Conservation (phyloP, 306 rosid genomes). For the Acacia acuminata region DNA sequence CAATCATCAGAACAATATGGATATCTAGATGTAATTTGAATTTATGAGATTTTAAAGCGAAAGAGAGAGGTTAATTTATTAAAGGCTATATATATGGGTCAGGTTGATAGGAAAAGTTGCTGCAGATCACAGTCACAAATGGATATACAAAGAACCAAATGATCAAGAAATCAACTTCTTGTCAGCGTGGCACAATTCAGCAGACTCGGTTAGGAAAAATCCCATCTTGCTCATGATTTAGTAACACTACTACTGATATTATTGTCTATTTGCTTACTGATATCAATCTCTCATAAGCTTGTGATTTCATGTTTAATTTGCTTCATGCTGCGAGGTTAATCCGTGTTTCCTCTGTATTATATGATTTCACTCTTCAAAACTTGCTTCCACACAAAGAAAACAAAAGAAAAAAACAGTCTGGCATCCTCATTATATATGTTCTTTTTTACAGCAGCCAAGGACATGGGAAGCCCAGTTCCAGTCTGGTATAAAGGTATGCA, state of each 20-base stretch:
- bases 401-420: neutral
- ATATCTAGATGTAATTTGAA: neutral
- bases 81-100: constrained; percentile 9
- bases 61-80: neutral
- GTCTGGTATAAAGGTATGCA: constrained; percentile 78
- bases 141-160: constrained; percentile 91
- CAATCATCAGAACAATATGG: neutral
- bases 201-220: constrained; percentile 68
- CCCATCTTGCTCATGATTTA: neutral
- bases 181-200: constrained; percentile 95
- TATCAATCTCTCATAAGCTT: neutral
- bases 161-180: constrained; percentile 92
- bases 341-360: neutral
- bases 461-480: constrained; percentile 99
- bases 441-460: constrained; percentile 82
- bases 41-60: neutral
- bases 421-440: constrained; percentile 14
- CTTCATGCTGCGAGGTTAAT: neutral
- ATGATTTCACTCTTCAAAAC: constrained; percentile 28
- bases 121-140: constrained; percentile 94
- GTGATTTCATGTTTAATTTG: constrained; percentile 5
- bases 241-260: neutral
- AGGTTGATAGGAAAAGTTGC: constrained; percentile 99
- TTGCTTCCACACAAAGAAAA: constrained; percentile 32
- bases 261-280: neutral